These are phyloP conservation scores for Neurospora hispaniola DNA, from an alignment of 495 filamentous ascomycete species.

Conservation along the genomic window DNA sequence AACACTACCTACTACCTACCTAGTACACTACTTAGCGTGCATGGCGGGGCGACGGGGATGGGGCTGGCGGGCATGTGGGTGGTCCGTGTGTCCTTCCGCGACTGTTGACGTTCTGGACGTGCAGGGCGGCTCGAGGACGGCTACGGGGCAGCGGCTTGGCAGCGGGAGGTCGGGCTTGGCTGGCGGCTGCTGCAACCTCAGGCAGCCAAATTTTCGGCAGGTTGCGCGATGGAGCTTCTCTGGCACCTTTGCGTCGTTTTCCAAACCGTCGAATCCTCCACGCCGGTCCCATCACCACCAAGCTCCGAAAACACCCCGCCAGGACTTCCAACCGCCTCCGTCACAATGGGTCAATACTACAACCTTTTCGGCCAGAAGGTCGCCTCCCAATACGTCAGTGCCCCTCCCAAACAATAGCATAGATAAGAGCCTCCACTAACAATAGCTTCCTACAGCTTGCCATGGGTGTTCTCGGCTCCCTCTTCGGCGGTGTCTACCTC, in stretches of 20 bases:
- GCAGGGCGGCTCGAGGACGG: background rate
- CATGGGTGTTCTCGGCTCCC: conserved; percentile 64
- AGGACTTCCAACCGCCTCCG: conserved; percentile 22
- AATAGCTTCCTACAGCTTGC: conserved; percentile 52
- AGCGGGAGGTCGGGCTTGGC: background rate
- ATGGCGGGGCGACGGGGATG: background rate
- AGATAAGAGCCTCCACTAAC: background rate
- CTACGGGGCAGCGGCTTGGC: background rate
- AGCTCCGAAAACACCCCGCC: conserved; percentile 10
- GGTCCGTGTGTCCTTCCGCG: background rate
- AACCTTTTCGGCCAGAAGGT: conserved; percentile 78
- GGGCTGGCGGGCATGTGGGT: background rate
- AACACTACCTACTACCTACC: too few relatives aligned
- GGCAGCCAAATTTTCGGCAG: background rate
- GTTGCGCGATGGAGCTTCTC: conserved; percentile 7
- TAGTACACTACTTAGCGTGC: background rate
- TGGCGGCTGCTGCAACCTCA: background rate
- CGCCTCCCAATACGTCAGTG: conserved; percentile 85
- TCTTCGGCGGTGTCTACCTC: conserved; percentile 47
- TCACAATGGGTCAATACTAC: conserved; percentile 83
- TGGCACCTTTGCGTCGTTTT: conserved; percentile 16
- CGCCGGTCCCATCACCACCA: conserved; percentile 17
- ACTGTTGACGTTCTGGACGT: background rate
- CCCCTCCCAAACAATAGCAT: conserved; percentile 1
- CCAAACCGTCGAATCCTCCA: conserved; percentile 10